Percentiles rank a stretch among this genome's conserved stretches.
phyloP scores from a whole-genome alignment of 164 flowering plant genomes.

The Chloranthus sessilifolius region DNA sequence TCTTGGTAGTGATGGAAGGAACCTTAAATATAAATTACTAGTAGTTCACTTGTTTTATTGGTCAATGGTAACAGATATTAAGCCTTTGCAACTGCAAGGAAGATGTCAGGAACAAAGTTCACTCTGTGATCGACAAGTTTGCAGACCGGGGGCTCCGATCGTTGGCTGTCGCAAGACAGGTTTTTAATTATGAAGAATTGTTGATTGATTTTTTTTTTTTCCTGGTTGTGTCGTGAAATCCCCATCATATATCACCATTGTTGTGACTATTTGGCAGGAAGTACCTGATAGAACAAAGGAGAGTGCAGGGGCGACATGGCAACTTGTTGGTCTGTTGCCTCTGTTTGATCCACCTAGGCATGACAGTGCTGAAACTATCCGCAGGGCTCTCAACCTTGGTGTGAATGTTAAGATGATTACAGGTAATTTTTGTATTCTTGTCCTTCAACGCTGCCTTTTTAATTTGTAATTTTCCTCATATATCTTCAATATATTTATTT shows the following conservation, averaged over 20 bases:
- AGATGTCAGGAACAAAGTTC: slow-evolving; percentile 68
- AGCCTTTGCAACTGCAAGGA: slow-evolving; percentile 58
- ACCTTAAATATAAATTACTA: neutral
- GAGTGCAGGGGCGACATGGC: slow-evolving; percentile 33
- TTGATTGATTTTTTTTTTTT: neutral
- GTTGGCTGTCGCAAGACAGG: slow-evolving; percentile 85
- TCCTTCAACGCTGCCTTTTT: too few relatives aligned
- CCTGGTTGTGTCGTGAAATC: neutral
- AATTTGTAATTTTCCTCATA: too few relatives aligned
- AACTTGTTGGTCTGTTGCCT: slow-evolving; percentile 35
- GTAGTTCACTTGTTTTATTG: slow-evolving; percentile 1
- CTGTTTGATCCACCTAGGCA: slow-evolving; percentile 39
- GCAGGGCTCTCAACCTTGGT: slow-evolving; percentile 37
- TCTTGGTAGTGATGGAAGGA: neutral
- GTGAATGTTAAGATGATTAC: slow-evolving; percentile 39
- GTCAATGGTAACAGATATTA: slow-evolving; percentile 16
- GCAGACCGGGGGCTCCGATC: slow-evolving; percentile 86
- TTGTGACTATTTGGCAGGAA: slow-evolving; percentile 16
- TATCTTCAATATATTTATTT: too few relatives aligned
- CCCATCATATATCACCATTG: neutral
- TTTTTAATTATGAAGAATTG: slow-evolving; percentile 14
- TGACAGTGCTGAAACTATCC: slow-evolving; percentile 34
- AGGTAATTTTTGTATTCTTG: too few relatives aligned
- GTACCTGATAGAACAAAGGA: slow-evolving; percentile 34
- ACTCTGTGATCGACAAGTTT: slow-evolving; percentile 74